Conservation (phyloP, 2,329 filamentous ascomycete genomes). For the Coniochaeta prunicola region DNA sequence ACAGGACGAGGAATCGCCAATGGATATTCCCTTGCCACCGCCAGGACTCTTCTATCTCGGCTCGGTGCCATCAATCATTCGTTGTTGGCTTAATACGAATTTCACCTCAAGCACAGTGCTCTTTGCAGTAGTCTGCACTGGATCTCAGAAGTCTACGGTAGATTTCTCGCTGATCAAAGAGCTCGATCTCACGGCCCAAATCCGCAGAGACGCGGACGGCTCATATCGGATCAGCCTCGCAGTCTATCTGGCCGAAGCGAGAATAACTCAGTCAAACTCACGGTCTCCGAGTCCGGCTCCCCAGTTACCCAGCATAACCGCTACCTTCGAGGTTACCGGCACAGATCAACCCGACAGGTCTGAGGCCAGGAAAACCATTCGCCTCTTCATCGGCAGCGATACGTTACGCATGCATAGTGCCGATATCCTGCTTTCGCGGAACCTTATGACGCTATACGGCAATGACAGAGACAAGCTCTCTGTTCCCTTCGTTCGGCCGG, state of each 20-base stretch:
- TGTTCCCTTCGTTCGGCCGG: conserved; percentile 86
- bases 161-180: conserved; percentile 68
- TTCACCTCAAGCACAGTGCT: conserved; percentile 85
- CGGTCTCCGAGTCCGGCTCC: conserved; percentile 65
- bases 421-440: conserved; percentile 87
- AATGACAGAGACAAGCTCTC: conserved; percentile 81
- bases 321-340: conserved; percentile 69
- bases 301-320: conserved; percentile 73
- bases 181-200: conserved; percentile 60
- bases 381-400: conserved; percentile 87
- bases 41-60: conserved; percentile 81
- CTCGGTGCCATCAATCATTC: conserved; percentile 85
- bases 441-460: conserved; percentile 79
- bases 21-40: conserved; percentile 67
- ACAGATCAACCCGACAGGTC: conserved; percentile 41
- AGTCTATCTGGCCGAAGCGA: conserved; percentile 86
- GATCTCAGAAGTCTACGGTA: conserved; percentile 81
- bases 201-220: conserved; percentile 60
- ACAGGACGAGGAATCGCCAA: conserved; percentile 60
- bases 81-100: conserved; percentile 87
- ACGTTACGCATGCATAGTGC: conserved; percentile 78
- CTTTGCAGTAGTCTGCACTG: conserved; percentile 88
- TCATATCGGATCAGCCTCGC: conserved; percentile 65
- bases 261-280: conserved; percentile 68
- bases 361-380: conserved; percentile 57